Evolutionary conservation across 208 protist genomes (phyloP).

Genomic region (Trypanosoma cruzi): DNA sequence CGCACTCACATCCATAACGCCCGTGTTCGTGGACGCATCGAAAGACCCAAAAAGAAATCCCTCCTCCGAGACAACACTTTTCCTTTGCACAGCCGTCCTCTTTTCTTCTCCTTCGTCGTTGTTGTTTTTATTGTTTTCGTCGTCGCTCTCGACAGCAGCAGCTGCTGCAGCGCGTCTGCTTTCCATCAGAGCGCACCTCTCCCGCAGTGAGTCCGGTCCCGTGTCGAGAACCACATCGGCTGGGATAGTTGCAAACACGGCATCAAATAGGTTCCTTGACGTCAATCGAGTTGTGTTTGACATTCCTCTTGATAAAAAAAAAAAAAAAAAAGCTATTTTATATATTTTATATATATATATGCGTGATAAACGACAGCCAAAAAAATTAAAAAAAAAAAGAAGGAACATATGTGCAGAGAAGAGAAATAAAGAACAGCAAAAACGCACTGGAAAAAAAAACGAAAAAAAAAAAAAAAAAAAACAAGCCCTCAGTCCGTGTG

Average conservation of each 20-base stretch:
- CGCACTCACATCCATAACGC: conserved; percentile 22
- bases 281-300: conserved; percentile 24
- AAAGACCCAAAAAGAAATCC: not conserved
- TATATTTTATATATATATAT: conserved; percentile 9
- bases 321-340: not conserved
- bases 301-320: conserved; percentile 11
- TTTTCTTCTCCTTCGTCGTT: not conserved
- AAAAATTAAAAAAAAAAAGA: conserved; percentile 12
- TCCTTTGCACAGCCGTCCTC: not conserved
- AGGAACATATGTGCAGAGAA: not conserved
- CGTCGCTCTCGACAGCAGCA: not conserved
- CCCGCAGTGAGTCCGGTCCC: conserved; percentile 45
- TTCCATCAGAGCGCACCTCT: conserved; percentile 53
- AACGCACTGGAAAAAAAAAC: not conserved
- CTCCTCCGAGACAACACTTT: not conserved
- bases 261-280: conserved; percentile 68
- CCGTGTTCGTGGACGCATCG: not conserved
- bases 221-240: conserved; percentile 60
- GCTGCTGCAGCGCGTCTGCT: conserved; percentile 16
- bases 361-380: not conserved
- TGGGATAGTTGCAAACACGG: conserved; percentile 65
- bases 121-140: not conserved
- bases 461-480: not conserved
- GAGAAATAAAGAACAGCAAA: not conserved
- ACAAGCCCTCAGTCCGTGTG: not conserved